Percentiles rank a stretch among this genome's conserved stretches.
phyloP scores from a whole-genome alignment of 1,139 yeast genomes.

The Diutina pseudorugosa region DNA sequence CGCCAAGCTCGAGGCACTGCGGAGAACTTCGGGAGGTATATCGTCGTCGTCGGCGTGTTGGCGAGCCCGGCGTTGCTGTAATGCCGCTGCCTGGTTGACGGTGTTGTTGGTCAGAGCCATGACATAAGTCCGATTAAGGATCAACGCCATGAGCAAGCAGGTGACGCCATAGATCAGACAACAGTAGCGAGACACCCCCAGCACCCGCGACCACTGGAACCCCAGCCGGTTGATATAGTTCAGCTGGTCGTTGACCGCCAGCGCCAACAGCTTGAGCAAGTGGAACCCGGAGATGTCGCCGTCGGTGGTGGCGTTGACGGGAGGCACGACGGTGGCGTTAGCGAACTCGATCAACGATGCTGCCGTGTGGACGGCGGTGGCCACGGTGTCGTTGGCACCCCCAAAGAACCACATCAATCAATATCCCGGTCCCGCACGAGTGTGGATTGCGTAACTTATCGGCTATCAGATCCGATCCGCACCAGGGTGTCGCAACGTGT shows the following conservation, averaged over 20 bases:
- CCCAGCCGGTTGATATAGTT: neutral
- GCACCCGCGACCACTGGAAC: constrained; percentile 7
- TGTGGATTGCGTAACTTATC: neutral
- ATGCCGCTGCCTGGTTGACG: neutral
- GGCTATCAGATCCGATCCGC: neutral
- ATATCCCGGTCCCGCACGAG: neutral
- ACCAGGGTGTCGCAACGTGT: neutral
- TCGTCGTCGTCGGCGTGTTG: neutral
- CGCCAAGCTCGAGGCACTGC: neutral
- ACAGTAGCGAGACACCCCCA: constrained; percentile 7
- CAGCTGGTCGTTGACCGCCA: constrained; percentile 1
- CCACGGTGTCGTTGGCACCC: neutral
- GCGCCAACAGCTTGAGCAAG: neutral
- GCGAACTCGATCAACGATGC: neutral
- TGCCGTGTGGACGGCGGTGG: neutral
- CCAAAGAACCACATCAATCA: constrained; percentile 2
- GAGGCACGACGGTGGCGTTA: neutral
- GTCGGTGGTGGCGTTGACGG: neutral
- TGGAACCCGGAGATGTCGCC: neutral
- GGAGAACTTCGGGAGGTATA: neutral
- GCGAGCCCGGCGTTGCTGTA: neutral
- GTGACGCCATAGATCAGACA: constrained; percentile 8
- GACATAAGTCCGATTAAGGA: constrained; percentile 9
- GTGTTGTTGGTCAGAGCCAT: constrained; percentile 7
- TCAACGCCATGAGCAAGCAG: constrained; percentile 9